Percentiles rank a stretch among this genome's conserved stretches.
phyloP scores from a whole-genome alignment of 1,139 yeast species.

The Nakaseomyces bracarensis region DNA sequence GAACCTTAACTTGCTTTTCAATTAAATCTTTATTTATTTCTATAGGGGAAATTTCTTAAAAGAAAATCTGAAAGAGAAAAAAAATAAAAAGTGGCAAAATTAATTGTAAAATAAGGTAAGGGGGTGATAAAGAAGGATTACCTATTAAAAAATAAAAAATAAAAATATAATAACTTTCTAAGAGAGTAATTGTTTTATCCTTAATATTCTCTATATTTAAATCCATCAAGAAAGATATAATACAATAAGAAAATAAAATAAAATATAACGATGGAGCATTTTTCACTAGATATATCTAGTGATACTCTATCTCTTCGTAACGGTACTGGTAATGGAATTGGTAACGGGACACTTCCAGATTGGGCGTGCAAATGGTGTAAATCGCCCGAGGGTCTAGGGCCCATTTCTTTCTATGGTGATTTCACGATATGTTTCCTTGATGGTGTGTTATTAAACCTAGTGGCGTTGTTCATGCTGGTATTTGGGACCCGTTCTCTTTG shows the following conservation, averaged over 20 bases:
- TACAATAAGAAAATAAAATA: no score
- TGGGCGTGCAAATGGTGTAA: slow-evolving; percentile 20
- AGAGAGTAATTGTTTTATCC: no score
- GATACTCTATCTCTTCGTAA: not conserved
- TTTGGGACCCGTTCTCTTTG: slow-evolving; percentile 40
- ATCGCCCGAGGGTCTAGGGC: slow-evolving; percentile 63
- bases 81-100: no score
- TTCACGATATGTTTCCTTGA: slow-evolving; percentile 78
- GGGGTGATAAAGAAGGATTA: not conserved
- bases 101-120: no score
- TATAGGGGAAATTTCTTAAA: no score
- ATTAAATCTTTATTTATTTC: no score
- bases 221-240: no score
- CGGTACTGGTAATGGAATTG: not conserved
- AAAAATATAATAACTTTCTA: no score
- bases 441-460: slow-evolving; percentile 50
- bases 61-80: no score
- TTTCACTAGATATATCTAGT: not conserved
- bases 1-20: no score
- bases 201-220: no score
- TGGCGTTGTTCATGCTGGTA: slow-evolving; percentile 46
- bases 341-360: slow-evolving; percentile 1
- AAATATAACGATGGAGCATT: not conserved
- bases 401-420: slow-evolving; percentile 55
- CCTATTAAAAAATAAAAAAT: no score